phyloP scores from a whole-genome alignment of 768 basidiomycete species.

The Daedalea quercina region DNA sequence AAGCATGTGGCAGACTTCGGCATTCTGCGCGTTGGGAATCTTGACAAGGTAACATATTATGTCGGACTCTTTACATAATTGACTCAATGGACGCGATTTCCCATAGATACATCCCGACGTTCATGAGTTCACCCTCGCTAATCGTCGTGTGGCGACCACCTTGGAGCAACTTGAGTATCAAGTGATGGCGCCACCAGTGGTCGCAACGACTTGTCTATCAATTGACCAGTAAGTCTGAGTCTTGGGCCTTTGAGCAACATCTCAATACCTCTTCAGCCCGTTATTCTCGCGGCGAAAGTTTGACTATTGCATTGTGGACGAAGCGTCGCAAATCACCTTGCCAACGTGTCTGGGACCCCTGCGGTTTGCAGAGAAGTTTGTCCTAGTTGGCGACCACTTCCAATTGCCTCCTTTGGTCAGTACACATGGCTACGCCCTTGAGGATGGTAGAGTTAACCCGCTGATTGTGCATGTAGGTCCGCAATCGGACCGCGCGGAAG shows the following conservation, averaged over 20 bases:
- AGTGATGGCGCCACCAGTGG: constrained; percentile 83
- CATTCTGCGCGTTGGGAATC: constrained; percentile 82
- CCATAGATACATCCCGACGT: constrained; percentile 78
- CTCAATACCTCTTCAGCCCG: constrained; percentile 41
- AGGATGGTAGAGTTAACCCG: not conserved
- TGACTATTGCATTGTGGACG: constrained; percentile 97
- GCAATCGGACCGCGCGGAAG: constrained; percentile 68
- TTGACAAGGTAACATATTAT: constrained; percentile 67
- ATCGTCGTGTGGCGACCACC: constrained; percentile 46
- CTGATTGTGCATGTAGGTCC: constrained; percentile 49
- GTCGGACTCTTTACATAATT: too few species aligned
- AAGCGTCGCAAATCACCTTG: constrained; percentile 95
- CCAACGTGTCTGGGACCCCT: constrained; percentile 94
- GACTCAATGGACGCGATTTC: too few species aligned
- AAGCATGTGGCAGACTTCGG: constrained; percentile 53
- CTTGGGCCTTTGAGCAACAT: not conserved
- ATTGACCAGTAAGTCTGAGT: constrained; percentile 79
- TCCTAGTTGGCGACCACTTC: constrained; percentile 96
- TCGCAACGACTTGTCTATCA: constrained; percentile 92
- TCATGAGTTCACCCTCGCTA: constrained; percentile 60
- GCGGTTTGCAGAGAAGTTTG: constrained; percentile 82
- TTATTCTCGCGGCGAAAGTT: constrained; percentile 81
- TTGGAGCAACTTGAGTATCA: constrained; percentile 82
- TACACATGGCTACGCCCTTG: not conserved
- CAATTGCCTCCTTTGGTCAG: constrained; percentile 91